Percentiles rank a stretch among this genome's conserved stretches.
phyloP scores from a whole-genome alignment of 2,329 filamentous ascomycete species.

The Fusarium tupiense region DNA sequence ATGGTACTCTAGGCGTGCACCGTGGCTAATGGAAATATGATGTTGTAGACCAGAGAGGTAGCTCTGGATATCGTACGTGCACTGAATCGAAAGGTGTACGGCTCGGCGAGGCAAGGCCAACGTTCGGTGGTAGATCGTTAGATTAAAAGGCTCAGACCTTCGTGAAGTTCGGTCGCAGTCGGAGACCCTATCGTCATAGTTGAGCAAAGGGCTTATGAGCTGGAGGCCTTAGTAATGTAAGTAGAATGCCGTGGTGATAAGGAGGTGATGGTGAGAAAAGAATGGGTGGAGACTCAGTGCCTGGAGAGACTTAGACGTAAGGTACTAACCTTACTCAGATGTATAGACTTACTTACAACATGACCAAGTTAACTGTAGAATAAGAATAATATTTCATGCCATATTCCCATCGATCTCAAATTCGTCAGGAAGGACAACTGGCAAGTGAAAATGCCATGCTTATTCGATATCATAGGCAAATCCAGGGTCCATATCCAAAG shows the following conservation, averaged over 20 bases:
- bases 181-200: background rate
- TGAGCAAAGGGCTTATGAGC: background rate
- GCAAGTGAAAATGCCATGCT: background rate
- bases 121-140: background rate
- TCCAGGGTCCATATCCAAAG: background rate
- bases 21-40: background rate
- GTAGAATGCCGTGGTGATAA: background rate
- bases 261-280: background rate
- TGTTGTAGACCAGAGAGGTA: background rate
- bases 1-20: background rate
- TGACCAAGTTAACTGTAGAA: background rate
- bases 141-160: background rate
- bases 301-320: too few relatives aligned
- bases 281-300: background rate
- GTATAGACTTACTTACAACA: background rate
- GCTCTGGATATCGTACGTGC: background rate
- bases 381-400: background rate
- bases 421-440: background rate
- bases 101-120: background rate
- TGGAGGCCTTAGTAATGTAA: background rate
- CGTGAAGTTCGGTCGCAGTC: background rate
- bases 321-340: too few relatives aligned
- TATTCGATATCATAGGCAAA: background rate
- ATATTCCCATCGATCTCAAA: background rate
- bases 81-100: background rate